phyloP scores from a whole-genome alignment of 306 rosid genomes.

The Crataegus laevigata region DNA sequence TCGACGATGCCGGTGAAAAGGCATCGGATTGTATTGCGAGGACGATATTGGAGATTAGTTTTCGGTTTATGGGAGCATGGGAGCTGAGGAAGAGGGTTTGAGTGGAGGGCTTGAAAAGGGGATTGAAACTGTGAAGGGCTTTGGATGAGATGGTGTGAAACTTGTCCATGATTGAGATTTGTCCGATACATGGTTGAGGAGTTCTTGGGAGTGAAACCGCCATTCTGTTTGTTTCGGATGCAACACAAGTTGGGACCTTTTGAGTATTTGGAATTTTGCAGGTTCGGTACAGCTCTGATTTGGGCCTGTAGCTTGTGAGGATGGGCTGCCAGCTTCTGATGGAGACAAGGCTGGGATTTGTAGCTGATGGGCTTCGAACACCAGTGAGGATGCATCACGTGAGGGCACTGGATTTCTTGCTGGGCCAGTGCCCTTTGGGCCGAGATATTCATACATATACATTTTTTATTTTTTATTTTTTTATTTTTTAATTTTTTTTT shows the following conservation, averaged over 20 bases:
- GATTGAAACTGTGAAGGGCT: constrained; percentile 25
- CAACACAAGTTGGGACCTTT: neutral
- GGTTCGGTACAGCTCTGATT: too few species aligned
- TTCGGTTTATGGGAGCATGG: constrained; percentile 11
- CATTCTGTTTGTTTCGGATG: constrained; percentile 21
- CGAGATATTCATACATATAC: too few species aligned
- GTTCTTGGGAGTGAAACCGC: constrained; percentile 17
- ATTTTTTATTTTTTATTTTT: too few species aligned
- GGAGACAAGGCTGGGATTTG: too few species aligned
- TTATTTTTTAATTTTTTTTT: too few species aligned
- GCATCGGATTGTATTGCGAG: constrained; percentile 23
- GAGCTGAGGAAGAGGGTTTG: constrained; percentile 32
- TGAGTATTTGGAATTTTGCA: too few species aligned
- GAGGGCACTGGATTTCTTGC: too few species aligned
- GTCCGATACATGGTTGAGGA: constrained; percentile 5
- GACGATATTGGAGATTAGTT: neutral
- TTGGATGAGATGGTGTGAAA: constrained; percentile 8
- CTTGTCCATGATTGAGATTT: neutral
- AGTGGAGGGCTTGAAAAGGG: constrained; percentile 27
- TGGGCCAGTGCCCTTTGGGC: too few species aligned
- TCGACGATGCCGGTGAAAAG: constrained; percentile 92
- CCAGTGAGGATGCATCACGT: too few species aligned
- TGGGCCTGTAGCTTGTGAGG: too few species aligned
- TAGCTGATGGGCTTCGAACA: too few species aligned
- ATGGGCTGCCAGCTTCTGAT: too few species aligned